Evolutionary conservation across 192 early-diverging fungal species (phyloP).

Genomic region (Lunasporangiospora selenospora): DNA sequence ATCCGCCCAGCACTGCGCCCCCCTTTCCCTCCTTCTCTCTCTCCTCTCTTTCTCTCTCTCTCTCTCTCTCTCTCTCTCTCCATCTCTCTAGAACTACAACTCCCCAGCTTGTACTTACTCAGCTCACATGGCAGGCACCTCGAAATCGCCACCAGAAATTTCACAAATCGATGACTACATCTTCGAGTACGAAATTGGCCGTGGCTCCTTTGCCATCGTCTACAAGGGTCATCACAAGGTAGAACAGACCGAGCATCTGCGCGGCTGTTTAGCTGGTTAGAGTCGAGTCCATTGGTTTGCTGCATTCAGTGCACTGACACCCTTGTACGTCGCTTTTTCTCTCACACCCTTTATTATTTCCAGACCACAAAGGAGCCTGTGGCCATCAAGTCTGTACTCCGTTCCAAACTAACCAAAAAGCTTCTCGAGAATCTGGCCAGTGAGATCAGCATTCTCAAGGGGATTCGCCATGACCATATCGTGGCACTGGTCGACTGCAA

Average conservation of each 20-base stretch:
- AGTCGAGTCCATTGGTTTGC: neutral
- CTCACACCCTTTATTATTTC: constrained; percentile 1
- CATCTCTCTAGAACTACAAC: neutral
- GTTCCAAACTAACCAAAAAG: constrained; percentile 89
- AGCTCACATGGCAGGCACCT: constrained; percentile 19
- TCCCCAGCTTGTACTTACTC: neutral
- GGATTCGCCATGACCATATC: constrained; percentile 84
- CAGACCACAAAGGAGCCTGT: constrained; percentile 67
- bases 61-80: neutral
- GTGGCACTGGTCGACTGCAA: constrained; percentile 90
- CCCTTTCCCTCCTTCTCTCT: no score
- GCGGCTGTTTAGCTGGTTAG: constrained; percentile 6
- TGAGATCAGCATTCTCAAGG: constrained; percentile 93
- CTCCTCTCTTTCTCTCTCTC: neutral
- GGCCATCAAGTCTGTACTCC: constrained; percentile 91
- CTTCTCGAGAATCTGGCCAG: constrained; percentile 94
- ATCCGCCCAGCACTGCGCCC: no score
- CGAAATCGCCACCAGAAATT: constrained; percentile 15
- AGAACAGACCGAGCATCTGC: constrained; percentile 15
- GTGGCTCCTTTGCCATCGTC: constrained; percentile 96
- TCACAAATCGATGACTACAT: constrained; percentile 77
- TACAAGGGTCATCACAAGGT: constrained; percentile 81
- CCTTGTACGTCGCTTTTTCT: neutral
- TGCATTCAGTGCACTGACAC: neutral
- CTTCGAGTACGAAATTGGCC: constrained; percentile 85